Percentiles rank a stretch among this genome's conserved stretches.
These are phyloP conservation scores for Pyricularia pennisetigena DNA, from an alignment of 2,329 filamentous ascomycete species.

Conservation along the genomic window DNA sequence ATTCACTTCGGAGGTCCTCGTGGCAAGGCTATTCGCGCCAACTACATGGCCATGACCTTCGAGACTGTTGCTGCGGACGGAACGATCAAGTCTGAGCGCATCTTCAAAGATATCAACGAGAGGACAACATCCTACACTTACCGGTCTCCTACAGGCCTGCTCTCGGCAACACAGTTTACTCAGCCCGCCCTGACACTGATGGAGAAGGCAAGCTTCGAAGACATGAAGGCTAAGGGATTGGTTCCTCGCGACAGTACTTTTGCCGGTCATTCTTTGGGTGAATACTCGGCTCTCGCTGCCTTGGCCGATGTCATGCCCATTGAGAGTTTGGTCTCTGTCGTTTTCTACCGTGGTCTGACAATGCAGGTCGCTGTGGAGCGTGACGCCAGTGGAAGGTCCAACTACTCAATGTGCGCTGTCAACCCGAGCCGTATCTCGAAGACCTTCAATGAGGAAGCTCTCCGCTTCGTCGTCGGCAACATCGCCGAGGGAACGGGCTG, in stretches of 20 bases:
- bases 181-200: conserved; percentile 95
- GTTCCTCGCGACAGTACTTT: conserved; percentile 96
- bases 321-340: conserved; percentile 92
- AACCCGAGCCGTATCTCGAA: conserved; percentile 97
- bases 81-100: conserved; percentile 93
- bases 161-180: conserved; percentile 97
- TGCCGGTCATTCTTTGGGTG: conserved; percentile 92
- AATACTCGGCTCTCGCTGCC: conserved; percentile 94
- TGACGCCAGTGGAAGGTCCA: conserved; percentile 83
- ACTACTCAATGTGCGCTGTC: conserved; percentile 99
- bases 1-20: conserved; percentile 96
- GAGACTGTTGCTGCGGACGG: conserved; percentile 93
- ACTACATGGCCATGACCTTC: conserved; percentile 99
- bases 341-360: conserved; percentile 97
- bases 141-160: conserved; percentile 82
- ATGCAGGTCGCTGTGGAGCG: conserved; percentile 99
- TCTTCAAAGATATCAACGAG: conserved; percentile 97
- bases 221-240: conserved; percentile 95
- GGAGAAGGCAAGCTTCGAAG: conserved; percentile 99
- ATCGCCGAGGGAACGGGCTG: conserved; percentile 89
- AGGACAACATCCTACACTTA: conserved; percentile 94
- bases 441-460: conserved; percentile 95
- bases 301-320: conserved; percentile 99
- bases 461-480: conserved; percentile 94
- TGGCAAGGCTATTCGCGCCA: conserved; percentile 94